Evolutionary conservation across 495 filamentous ascomycete genomes (phyloP).

Genomic region (Staphylotrichum longicolle): DNA sequence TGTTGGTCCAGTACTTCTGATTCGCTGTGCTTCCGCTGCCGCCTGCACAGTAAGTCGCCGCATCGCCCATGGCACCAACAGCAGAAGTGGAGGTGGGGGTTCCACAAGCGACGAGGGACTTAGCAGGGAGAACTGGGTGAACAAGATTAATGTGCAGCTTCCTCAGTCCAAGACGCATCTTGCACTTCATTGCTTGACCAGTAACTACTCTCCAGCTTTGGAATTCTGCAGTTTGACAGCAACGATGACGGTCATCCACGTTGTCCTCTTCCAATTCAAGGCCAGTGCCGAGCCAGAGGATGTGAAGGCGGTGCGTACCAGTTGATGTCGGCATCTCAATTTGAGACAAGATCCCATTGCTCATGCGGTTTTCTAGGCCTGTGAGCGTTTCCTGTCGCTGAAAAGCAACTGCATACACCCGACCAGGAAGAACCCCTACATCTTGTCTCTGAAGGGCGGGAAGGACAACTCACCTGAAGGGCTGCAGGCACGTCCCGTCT

Average conservation of each 20-base stretch:
- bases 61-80: too few relatives aligned
- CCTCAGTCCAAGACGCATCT: neutral
- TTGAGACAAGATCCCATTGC: neutral
- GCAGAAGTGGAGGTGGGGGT: too few relatives aligned
- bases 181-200: neutral
- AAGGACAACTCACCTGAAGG: slow-evolving; percentile 64
- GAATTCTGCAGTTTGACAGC: neutral
- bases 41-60: too few relatives aligned
- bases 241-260: slow-evolving; percentile 56
- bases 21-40: too few relatives aligned
- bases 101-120: too few relatives aligned
- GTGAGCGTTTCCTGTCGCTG: slow-evolving; percentile 34
- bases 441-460: slow-evolving; percentile 58
- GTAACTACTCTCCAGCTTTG: neutral
- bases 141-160: too few relatives aligned
- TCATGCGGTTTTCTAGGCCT: slow-evolving; percentile 23
- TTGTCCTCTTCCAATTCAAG: slow-evolving; percentile 64
- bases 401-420: slow-evolving; percentile 51
- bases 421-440: slow-evolving; percentile 52
- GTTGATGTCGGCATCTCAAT: neutral
- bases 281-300: slow-evolving; percentile 36
- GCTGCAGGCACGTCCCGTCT: slow-evolving; percentile 49
- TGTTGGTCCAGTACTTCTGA: too few relatives aligned
- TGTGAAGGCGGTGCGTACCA: slow-evolving; percentile 50
- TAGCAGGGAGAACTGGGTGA: too few relatives aligned